Evolutionary conservation across 192 early-diverging fungal species (phyloP).

Genomic region (Podila minutissima): DNA sequence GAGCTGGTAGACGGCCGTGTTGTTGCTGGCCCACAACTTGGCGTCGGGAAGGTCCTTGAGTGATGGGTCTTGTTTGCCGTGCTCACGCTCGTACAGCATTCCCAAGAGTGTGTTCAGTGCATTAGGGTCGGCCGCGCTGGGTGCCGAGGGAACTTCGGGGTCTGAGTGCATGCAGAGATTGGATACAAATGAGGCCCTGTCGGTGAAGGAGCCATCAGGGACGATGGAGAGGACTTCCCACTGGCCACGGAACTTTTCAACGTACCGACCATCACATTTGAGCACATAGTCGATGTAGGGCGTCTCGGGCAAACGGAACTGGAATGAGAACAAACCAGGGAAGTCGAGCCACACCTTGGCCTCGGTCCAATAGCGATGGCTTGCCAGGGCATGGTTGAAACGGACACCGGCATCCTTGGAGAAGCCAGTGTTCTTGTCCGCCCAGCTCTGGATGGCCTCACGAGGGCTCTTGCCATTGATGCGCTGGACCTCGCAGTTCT

Average conservation of each 20-base stretch:
- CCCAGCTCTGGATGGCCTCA: slow-evolving; percentile 9
- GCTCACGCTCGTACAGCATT: too few species aligned
- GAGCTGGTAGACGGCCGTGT: slow-evolving; percentile 24
- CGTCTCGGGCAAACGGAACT: background rate
- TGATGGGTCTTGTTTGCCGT: background rate
- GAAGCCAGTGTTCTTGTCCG: slow-evolving; percentile 4
- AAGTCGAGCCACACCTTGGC: background rate
- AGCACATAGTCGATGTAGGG: background rate
- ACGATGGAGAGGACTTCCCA: background rate
- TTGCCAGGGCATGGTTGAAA: slow-evolving; percentile 26
- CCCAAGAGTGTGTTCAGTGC: too few species aligned
- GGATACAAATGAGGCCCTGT: background rate
- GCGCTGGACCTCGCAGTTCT: slow-evolving; percentile 16
- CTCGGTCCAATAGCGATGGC: background rate
- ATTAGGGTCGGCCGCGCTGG: too few species aligned
- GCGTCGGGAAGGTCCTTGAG: background rate
- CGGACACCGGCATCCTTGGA: slow-evolving; percentile 38
- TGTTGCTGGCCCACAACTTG: slow-evolving; percentile 1
- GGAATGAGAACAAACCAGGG: background rate
- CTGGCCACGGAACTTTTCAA: background rate
- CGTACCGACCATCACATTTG: background rate
- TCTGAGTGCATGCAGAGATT: background rate
- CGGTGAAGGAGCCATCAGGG: background rate
- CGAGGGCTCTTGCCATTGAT: slow-evolving; percentile 27
- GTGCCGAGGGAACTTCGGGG: background rate